Base-by-base conservation (phyloP, 2,329 filamentous ascomycete species). In the Cryoendolithus antarcticus region DNA sequence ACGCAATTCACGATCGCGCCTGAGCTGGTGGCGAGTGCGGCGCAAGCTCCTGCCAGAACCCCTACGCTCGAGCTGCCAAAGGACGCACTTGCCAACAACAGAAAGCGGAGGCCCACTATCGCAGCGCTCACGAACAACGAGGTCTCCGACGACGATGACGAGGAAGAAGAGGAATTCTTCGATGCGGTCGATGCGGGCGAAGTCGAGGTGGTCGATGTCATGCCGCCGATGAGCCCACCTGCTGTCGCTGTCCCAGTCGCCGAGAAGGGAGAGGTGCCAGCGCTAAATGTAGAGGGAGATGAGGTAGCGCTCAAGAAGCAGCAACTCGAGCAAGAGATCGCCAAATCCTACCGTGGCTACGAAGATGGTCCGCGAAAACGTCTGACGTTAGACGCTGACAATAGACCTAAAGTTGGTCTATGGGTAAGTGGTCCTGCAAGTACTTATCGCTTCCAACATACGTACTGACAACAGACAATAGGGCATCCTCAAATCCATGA, bases 401-500 rank as follows among this genome's bases (percentile, higher is more conserved):
- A 98, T 56, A 71, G 91, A 52, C 91, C 91, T 0, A 95, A 89
- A 67, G 85, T 96, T 44, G 91, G 83, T 24, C 77, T 98, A 33
- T 98, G 91, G 91, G 88, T 93, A 74, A 64, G 81, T 65, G 33
- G 21, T 9, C 34, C 39, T 21, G 6, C 7, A 35, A 30, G 7
- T 21, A 24, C 32, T 9, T 24, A 30, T 9, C 10, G 31, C 8
- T 6, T 38, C 7, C 36, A 10, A 44, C 12, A 40, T 9, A 30
- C 34, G 21, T 38, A 39, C 30, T 63, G 44, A 63, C 47, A 8
- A 4, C 10, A 1, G 19, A 13, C 1, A 47, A 27, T 8, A 95
- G 88, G 82, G 82, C 49, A 95, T 98, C 51, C 67, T 98, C 47
- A 98, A 96, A 66, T 96, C 89, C 13, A 96, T 98, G 91, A 94